Base-by-base conservation (phyloP, 257 asterid genomes). In the Orobanche coerulescens region DNA sequence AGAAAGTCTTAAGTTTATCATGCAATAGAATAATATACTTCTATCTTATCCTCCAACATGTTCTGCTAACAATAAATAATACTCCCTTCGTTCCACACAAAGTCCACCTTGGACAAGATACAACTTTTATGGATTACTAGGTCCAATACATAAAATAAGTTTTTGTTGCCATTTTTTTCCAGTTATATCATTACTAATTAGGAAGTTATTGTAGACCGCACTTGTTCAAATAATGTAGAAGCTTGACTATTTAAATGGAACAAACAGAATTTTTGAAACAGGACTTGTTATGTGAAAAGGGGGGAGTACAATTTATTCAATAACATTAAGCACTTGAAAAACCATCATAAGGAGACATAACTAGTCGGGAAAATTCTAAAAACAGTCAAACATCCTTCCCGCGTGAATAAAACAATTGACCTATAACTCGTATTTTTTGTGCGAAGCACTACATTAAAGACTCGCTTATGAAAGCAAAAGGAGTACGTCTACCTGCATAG, bases 401-500 rank as follows among this genome's bases (percentile, higher is more conserved):
- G 16, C 62, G 25, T 11, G 24, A 12, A 39, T 61, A 37, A 71
- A 34, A 18, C 7, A 19, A 56, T 25, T 62, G n/a, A 47, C 19
- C 53, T n/a, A 4, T 20, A 43, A 16, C 28, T 58, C 37, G 55
- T n/a, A n/a, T n/a, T n/a, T n/a, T n/a, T n/a, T 5, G 30, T 53
- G 42, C 34, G 8, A 52, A 46, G 30, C 54, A 58, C 70, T 26
- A 39, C 20, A 33, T 4, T 36, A 61, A 52, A 55, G 46, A 57
- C 57, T 43, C 7, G 0, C 43, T 23, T 16, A 58, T 9, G 24
- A 18, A 69, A 44, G 24, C 33, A 16, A 65, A 57, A 24, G 52
- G 13, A 46, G 0, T 19, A 44, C 18, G 49, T 34, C 10, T 24
- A 28, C 33, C 61, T 28, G 46, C 50, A 43, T 14, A 39, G 15